Base-by-base conservation (phyloP, 2,329 filamentous ascomycete species). In the Verticillium nonalfalfae region DNA sequence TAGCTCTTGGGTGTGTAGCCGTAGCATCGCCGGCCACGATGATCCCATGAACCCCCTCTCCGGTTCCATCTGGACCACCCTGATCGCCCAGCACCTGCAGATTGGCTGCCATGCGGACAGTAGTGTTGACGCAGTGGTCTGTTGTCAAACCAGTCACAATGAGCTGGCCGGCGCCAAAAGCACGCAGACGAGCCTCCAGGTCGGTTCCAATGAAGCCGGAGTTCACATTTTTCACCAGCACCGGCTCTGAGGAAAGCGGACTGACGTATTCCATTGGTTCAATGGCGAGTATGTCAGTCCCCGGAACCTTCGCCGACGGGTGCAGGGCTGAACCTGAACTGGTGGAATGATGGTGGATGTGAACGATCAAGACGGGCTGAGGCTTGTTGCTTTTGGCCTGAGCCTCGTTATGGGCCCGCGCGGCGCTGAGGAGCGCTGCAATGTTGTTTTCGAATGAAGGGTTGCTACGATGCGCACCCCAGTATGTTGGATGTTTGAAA, bases 101-200 rank as follows among this genome's bases (percentile, higher is more conserved):
- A 63, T 82, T 81, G 18, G 70, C 75, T 1, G 79, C 79, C 77
- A 81, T 79, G 7, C 79, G 74, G 31, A 75, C 73, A 2, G 76
- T 77, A 4, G 79, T 81, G 61, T 75, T 79, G 14, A 82, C 78
- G 59, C 79, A 82, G 63, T 81, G 79, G 67, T 81, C 79, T 39
- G 79, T 80, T 3, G 76, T 79, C 61, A 81, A 62, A 0, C 79
- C 79, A 2, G 69, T 70, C 34, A 81, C 66, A 18, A 80, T 61
- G 0, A 80, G 68, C 61, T 78, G 76, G 10, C 72, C 62, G 15
- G 79, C 69, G 0, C 65, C 68, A 14, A 70, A 69, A 2, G 64
- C 62, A 5, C 72, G 69, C 26, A 82, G 64, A 35, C 73, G 66
- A 1, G 62, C 60, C 61, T 79, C 76, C 9, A 82, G 71, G 0